Base-by-base conservation (phyloP, 2,329 filamentous ascomycete species). In the Lasiodiplodia gonubiensis region DNA sequence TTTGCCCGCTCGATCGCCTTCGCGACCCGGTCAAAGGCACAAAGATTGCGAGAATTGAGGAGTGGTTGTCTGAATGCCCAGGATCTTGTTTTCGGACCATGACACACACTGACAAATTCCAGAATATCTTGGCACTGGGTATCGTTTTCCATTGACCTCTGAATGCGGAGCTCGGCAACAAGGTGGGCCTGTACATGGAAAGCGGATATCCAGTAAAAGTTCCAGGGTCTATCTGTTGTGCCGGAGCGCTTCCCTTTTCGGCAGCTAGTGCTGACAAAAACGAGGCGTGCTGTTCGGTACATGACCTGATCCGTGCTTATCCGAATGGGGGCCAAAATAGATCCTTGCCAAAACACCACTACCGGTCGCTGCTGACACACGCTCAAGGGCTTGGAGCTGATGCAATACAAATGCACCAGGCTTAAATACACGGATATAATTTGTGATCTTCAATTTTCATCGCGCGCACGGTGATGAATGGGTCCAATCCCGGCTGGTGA, bases 231-330 rank as follows among this genome's bases (percentile, higher is more conserved):
- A 33, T 37, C 53, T 23, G 33, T 23, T 39, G 39, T 48, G 16
- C 39, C 55, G 55, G 55, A 42, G 39, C 10, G 55, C 25, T 7
- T 60, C 21, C 55, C 39, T 49, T 21, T 60, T 60, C 39, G 25
- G 55, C 25, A 7, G 39, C 39, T 60, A 60, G 55, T 48, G 55
- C 39, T 60, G 23, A 60, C 55, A 60, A 48, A 21, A 60, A 55
- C 33, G 37, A 55, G 53, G 18, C n/a, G 39, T 55, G 53, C 30
- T 60, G 25, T 48, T 60, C 39, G 39, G 16, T 30, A 30, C 14
- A 48, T 60, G 39, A 33, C 25, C 25, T 48, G 23, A 48, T 60
- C 39, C 55, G 18, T 60, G 55, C 55, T 48, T 46, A 48, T 33
- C 55, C 16, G 21, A 12, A 48, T 60, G 55, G 55, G 55, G 55